Percentiles rank a stretch among this genome's conserved stretches.
Conservation (phyloP, 768 basidiomycete species). For the Leccinum obscurum region DNA sequence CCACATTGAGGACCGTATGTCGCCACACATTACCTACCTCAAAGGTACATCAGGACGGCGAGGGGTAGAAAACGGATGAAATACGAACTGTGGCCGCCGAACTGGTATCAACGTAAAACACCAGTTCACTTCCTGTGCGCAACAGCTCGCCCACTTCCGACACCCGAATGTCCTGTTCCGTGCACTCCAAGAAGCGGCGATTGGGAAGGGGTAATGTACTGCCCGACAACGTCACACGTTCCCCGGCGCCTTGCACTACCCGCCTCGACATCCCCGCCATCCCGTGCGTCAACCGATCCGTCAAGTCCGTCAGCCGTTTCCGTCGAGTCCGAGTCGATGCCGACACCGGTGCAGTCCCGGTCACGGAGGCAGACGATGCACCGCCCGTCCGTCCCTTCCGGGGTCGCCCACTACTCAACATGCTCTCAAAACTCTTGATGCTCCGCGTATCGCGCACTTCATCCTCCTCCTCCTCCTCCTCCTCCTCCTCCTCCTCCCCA, state of each 20-base stretch:
- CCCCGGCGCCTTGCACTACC: constrained; percentile 24
- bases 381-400: constrained; percentile 6
- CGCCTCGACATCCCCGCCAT: constrained; percentile 61
- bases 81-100: too few species aligned
- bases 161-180: constrained; percentile 73
- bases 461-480: too few species aligned
- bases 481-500: too few species aligned
- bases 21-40: too few species aligned
- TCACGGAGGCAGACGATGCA: not conserved
- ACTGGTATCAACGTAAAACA: too few species aligned
- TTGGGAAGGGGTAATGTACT: constrained; percentile 58
- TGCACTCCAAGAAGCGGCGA: constrained; percentile 68
- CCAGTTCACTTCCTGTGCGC: constrained; percentile 16
- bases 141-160: constrained; percentile 81
- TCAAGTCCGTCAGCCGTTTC: constrained; percentile 48
- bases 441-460: constrained; percentile 60
- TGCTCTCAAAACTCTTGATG: constrained; percentile 84
- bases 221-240: constrained; percentile 22
- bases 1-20: too few species aligned
- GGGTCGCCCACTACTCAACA: constrained; percentile 52
- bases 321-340: constrained; percentile 48
- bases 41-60: too few species aligned
- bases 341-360: not conserved
- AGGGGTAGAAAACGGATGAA: too few species aligned
- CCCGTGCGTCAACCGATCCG: constrained; percentile 73